Percentiles rank a stretch among this genome's conserved stretches.
phyloP scores from a whole-genome alignment of 2,329 filamentous ascomycete genomes.

The Aspergillus aculeatus region DNA sequence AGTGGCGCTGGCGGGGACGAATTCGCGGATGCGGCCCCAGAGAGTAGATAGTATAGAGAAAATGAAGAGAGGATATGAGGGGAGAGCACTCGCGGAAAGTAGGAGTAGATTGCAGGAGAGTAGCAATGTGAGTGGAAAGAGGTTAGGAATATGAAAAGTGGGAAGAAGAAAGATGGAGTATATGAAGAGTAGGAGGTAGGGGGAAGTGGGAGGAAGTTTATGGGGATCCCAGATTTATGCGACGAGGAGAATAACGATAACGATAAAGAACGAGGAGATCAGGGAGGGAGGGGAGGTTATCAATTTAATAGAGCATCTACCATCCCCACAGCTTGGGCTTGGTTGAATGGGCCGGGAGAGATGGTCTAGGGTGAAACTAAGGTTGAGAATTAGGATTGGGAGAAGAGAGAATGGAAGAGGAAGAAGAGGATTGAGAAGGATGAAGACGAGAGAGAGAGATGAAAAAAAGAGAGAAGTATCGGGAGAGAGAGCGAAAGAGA shows the following conservation, averaged over 20 bases:
- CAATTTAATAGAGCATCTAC: conserved; percentile 13
- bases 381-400: conserved; percentile 2
- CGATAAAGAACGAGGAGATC: conserved; percentile 11
- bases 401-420: background rate
- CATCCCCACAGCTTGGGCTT: conserved; percentile 15
- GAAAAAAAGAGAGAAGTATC: background rate
- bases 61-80: background rate
- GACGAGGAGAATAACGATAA: conserved; percentile 8
- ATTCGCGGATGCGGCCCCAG: background rate
- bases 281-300: conserved; percentile 11
- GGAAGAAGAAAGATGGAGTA: background rate
- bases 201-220: background rate
- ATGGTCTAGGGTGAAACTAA: conserved; percentile 9
- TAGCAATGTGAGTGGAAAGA: background rate
- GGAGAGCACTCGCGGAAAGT: background rate
- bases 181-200: background rate
- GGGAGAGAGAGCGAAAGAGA: background rate
- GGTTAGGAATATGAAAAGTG: background rate
- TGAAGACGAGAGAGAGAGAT: background rate
- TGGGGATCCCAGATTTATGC: background rate
- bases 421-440: background rate
- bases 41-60: background rate
- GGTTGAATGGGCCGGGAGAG: conserved; percentile 14
- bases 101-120: background rate
- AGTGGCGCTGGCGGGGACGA: background rate